A percentile compares a stretch with the other conserved stretches of the same genome.
phyloP scores from a whole-genome alignment of 2,329 filamentous ascomycete species.

The Verticillium alfalfae region DNA sequence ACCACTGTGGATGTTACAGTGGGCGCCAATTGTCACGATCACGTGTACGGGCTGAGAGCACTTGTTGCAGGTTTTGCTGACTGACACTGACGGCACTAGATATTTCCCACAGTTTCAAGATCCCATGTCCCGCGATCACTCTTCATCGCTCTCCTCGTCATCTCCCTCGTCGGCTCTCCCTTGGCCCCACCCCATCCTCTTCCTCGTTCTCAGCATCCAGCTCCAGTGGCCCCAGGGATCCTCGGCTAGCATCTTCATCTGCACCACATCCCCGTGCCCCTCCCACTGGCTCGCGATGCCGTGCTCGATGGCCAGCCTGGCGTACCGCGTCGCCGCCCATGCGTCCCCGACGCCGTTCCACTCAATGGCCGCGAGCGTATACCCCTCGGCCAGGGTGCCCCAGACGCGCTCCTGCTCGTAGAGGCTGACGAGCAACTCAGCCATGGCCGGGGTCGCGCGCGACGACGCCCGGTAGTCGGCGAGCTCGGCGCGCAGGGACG shows the following conservation, averaged over 20 bases:
- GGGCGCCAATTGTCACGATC: no score
- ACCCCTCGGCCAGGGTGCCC: slow-evolving; percentile 25
- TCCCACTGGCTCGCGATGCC: slow-evolving; percentile 17
- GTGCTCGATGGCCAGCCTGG: slow-evolving; percentile 28
- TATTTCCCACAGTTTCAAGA: no score
- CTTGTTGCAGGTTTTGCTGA: no score
- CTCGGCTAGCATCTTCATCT: slow-evolving; percentile 24
- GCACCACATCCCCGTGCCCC: slow-evolving; percentile 21
- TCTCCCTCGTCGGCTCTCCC: slow-evolving; percentile 7
- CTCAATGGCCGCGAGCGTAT: slow-evolving; percentile 29
- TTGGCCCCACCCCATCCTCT: slow-evolving; percentile 21
- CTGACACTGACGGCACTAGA: no score
- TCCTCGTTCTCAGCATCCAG: slow-evolving; percentile 27
- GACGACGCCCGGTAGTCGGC: slow-evolving; percentile 21
- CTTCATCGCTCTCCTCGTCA: neutral
- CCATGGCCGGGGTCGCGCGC: slow-evolving; percentile 27
- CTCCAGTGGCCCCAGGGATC: slow-evolving; percentile 33
- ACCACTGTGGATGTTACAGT: no score
- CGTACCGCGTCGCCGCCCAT: slow-evolving; percentile 31
- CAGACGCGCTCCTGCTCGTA: slow-evolving; percentile 33
- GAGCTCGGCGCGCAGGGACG: slow-evolving; percentile 20
- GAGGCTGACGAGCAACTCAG: slow-evolving; percentile 30
- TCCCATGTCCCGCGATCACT: neutral
- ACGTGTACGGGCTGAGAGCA: no score
- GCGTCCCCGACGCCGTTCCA: slow-evolving; percentile 31